These are phyloP conservation scores for Ogataea salicorniae DNA, from an alignment of 805 yeast species.

Conservation along the genomic window DNA sequence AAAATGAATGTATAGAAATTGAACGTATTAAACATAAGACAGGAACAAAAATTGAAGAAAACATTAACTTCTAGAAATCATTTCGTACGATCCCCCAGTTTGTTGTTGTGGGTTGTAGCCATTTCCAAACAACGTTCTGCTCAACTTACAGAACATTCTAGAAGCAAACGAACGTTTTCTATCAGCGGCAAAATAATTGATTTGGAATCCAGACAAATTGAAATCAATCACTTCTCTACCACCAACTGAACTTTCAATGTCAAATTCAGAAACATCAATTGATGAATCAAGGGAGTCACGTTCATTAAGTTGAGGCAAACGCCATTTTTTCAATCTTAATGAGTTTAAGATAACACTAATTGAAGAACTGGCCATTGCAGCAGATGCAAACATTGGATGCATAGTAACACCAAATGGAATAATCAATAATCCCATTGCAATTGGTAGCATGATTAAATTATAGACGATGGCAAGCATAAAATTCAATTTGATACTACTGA, in stretches of 20 bases:
- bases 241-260: conserved; percentile 5
- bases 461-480: conserved; percentile 85
- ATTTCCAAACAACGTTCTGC: not conserved
- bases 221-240: not conserved
- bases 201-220: not conserved
- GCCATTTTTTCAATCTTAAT: conserved; percentile 65
- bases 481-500: conserved; percentile 70
- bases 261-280: too few relatives aligned
- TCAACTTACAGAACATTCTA: not conserved
- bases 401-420: conserved; percentile 69
- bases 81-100: not conserved
- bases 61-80: not conserved
- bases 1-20: too few relatives aligned
- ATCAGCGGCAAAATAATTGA: not conserved
- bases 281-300: not conserved
- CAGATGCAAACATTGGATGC: conserved; percentile 86
- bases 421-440: conserved; percentile 88
- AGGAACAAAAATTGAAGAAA: not conserved
- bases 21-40: too few relatives aligned
- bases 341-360: conserved; percentile 84
- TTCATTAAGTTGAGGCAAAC: conserved; percentile 6
- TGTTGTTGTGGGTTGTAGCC: not conserved
- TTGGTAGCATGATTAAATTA: conserved; percentile 80
- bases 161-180: too few relatives aligned
- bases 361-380: conserved; percentile 91